Percentiles rank a stretch among this genome's conserved stretches.
phyloP scores from a whole-genome alignment of 257 asterid species.

The Linaria vulgaris region DNA sequence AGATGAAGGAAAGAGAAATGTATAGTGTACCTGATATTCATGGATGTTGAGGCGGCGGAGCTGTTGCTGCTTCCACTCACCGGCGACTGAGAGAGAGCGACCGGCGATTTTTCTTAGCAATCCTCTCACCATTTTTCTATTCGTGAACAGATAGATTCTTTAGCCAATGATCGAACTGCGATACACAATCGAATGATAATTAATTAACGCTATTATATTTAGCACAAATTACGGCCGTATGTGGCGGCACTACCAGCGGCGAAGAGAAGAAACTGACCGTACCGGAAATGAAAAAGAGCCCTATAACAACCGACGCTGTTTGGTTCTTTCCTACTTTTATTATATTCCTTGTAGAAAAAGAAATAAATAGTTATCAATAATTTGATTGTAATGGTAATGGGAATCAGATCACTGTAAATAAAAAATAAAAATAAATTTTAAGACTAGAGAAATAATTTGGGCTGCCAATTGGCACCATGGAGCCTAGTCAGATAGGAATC shows the following conservation, averaged over 20 bases:
- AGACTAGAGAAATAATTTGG: too few relatives aligned
- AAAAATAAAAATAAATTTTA: too few relatives aligned
- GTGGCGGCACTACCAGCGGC: neutral
- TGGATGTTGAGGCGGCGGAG: slow-evolving; percentile 98
- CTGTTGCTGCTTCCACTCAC: slow-evolving; percentile 99
- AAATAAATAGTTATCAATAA: too few relatives aligned
- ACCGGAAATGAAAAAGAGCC: neutral
- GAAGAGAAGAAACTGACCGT: neutral
- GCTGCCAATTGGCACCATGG: too few relatives aligned
- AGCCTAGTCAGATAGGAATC: too few relatives aligned
- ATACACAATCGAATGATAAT: neutral
- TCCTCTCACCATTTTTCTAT: slow-evolving; percentile 66
- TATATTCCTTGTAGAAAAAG: too few relatives aligned
- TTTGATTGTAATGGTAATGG: too few relatives aligned
- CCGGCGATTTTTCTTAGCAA: slow-evolving; percentile 72
- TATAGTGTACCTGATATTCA: slow-evolving; percentile 92
- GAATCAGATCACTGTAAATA: too few relatives aligned
- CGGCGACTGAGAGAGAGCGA: slow-evolving; percentile 84
- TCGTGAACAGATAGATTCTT: slow-evolving; percentile 10
- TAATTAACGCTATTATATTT: too few relatives aligned
- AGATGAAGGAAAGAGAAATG: neutral
- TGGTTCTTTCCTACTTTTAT: neutral
- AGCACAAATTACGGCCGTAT: too few relatives aligned
- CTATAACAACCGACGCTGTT: too few relatives aligned
- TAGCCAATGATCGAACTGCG: slow-evolving; percentile 29